Conservation (phyloP, 2,329 filamentous ascomycete genomes). For the Diaporthe longicolla region DNA sequence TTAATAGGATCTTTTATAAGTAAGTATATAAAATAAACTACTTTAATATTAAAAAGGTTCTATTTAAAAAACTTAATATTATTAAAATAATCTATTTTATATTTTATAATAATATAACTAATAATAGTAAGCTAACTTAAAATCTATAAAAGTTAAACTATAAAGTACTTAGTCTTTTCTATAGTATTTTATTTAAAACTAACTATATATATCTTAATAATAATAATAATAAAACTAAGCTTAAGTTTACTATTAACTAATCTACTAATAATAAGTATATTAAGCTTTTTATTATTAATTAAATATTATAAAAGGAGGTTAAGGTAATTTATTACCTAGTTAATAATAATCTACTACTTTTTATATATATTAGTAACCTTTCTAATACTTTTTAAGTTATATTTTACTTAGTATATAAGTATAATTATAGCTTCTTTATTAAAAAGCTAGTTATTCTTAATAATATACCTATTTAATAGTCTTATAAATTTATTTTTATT, state of each 20-base stretch:
- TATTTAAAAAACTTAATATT: background rate
- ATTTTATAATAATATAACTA: background rate
- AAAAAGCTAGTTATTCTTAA: background rate
- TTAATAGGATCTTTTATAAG: background rate
- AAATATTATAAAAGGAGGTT: background rate
- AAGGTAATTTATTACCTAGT: background rate
- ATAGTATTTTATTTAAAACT: background rate
- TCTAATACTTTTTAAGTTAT: background rate
- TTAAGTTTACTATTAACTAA: background rate
- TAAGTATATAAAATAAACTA: background rate
- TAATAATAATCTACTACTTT: background rate
- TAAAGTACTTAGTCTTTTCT: background rate
- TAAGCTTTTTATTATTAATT: background rate
- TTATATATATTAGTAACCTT: background rate
- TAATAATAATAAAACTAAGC: background rate
- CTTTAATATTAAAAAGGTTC: background rate
- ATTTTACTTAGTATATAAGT: background rate
- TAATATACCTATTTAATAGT: background rate
- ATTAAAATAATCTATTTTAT: background rate
- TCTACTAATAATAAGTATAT: background rate
- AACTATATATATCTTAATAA: background rate
- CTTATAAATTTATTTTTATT: background rate
- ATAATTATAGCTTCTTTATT: background rate
- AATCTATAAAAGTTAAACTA: background rate
- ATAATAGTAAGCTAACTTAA: background rate